These are phyloP conservation scores for Edaphochlamys debaryana DNA, from an alignment of 139 green algal genomes.

Conservation along the genomic window DNA sequence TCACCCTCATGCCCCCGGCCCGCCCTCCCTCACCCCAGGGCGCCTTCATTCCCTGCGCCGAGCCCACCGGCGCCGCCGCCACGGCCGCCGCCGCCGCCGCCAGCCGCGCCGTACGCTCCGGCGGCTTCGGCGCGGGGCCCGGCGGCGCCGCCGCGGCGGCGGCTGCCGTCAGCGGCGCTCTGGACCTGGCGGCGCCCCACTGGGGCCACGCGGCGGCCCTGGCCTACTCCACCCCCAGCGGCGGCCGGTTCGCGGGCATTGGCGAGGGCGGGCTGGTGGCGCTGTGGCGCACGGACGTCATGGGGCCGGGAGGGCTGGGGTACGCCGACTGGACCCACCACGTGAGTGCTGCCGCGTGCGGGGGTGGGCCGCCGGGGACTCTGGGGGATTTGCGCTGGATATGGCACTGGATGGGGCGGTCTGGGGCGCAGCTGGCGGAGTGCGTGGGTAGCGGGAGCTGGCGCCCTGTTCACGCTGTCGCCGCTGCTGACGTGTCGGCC, in stretches of 20 bases:
- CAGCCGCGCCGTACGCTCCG: neutral
- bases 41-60: conserved; percentile 33
- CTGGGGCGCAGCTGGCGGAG: no score
- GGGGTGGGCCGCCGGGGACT: no score
- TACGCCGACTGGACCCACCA: conserved; percentile 86
- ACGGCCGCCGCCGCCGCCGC: conserved; percentile 2
- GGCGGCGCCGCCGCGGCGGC: neutral
- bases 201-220: conserved; percentile 53
- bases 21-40: no score
- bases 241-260: conserved; percentile 74
- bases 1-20: no score
- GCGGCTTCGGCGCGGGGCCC: neutral
- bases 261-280: conserved; percentile 82
- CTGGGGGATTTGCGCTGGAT: no score
- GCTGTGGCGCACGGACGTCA: conserved; percentile 76
- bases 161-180: neutral
- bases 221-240: conserved; percentile 69
- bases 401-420: no score
- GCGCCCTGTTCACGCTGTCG: no score
- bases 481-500: no score
- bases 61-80: conserved; percentile 8
- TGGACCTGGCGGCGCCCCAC: conserved; percentile 24
- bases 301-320: conserved; percentile 60
- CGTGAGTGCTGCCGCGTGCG: conserved; percentile 53
- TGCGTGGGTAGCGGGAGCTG: no score